phyloP scores from a whole-genome alignment of 176 grass and related monocot genomes.

The Oryza coarctata region DNA sequence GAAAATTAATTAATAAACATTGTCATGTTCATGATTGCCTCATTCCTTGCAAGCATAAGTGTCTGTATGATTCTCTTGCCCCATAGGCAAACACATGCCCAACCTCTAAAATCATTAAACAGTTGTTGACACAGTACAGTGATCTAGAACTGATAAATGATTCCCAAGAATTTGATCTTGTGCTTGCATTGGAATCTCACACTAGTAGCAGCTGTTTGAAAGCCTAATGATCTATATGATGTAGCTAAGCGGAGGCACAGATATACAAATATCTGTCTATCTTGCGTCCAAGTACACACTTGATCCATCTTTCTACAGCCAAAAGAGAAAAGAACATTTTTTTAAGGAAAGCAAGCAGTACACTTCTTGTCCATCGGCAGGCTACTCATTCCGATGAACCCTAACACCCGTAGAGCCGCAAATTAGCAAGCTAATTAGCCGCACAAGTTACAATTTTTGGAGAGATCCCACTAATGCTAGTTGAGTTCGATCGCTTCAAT shows the following conservation, averaged over 20 bases:
- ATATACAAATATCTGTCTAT: neutral
- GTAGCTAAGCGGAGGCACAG: neutral
- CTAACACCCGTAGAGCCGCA: neutral
- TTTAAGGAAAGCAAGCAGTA: slow-evolving; percentile 12
- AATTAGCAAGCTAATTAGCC: neutral
- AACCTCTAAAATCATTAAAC: neutral
- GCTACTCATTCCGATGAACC: slow-evolving; percentile 34
- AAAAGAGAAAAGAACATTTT: slow-evolving; percentile 19
- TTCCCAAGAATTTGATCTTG: slow-evolving; percentile 13
- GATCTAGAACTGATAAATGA: neutral
- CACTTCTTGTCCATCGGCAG: neutral
- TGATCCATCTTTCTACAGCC: slow-evolving; percentile 25
- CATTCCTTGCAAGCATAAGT: slow-evolving; percentile 27
- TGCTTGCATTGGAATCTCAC: slow-evolving; percentile 24
- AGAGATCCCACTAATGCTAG: neutral
- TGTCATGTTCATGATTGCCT: slow-evolving; percentile 20
- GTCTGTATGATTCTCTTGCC: neutral
- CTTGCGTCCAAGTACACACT: slow-evolving; percentile 30
- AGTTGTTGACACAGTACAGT: neutral
- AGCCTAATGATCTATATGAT: slow-evolving; percentile 21
- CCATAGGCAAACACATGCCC: neutral
- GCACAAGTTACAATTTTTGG: neutral
- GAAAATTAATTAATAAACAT: slow-evolving; percentile 12
- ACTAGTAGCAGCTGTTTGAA: neutral
- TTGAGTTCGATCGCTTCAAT: neutral